Conservation (phyloP, 1,284 basidiomycete genomes). For the Trametes pubescens region DNA sequence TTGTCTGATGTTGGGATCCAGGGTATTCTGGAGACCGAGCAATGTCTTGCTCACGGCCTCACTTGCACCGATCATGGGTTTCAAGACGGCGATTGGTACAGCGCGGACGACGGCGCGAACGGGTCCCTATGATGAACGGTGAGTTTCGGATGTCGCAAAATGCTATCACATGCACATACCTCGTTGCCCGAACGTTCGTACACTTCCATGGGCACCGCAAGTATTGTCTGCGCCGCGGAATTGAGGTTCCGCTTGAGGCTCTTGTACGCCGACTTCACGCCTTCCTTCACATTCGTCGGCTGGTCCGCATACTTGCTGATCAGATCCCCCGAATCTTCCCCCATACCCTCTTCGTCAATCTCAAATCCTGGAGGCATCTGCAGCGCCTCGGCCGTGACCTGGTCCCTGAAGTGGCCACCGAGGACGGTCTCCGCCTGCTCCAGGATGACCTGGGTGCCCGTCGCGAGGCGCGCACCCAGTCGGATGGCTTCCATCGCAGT, state of each 20-base stretch:
- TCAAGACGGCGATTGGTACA: conserved; percentile 95
- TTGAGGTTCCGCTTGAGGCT: conserved; percentile 87
- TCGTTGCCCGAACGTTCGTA: conserved; percentile 92
- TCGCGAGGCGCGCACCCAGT: conserved; percentile 93
- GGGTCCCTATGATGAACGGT: conserved; percentile 68
- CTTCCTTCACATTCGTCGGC: conserved; percentile 84
- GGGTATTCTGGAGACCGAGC: conserved; percentile 88
- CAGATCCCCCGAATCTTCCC: conserved; percentile 55
- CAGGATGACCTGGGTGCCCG: conserved; percentile 96
- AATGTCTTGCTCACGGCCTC: conserved; percentile 97
- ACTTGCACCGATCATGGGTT: conserved; percentile 96
- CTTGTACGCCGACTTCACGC: conserved; percentile 89
- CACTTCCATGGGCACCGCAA: conserved; percentile 99
- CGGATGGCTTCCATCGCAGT: conserved; percentile 96
- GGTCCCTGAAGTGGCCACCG: conserved; percentile 76
- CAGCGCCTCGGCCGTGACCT: conserved; percentile 73
- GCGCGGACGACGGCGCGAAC: conserved; percentile 93
- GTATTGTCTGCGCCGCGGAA: conserved; percentile 96
- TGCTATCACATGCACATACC: conserved; percentile 52
- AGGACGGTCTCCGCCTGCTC: conserved; percentile 96
- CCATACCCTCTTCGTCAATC: conserved; percentile 50
- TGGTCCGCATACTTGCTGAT: conserved; percentile 94
- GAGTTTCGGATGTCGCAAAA: conserved; percentile 12
- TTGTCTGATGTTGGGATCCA: conserved; percentile 81
- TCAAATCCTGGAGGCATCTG: conserved; percentile 49